phyloP scores from a whole-genome alignment of 768 basidiomycete species.

The Trametes coccinea region DNA sequence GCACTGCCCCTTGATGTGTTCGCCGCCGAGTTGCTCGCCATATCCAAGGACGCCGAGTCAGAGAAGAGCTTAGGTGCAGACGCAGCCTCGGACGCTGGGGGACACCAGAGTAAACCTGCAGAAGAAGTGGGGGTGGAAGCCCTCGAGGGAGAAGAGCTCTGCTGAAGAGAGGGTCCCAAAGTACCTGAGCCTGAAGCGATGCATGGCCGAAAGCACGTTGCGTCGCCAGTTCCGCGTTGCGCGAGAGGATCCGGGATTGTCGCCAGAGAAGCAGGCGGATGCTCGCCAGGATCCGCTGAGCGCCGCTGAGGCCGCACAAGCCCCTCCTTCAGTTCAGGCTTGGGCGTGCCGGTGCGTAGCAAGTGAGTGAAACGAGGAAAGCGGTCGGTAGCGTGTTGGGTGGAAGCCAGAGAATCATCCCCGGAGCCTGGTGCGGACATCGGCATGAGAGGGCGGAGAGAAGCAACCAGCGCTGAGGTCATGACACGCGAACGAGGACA shows the following conservation, averaged over 20 bases:
- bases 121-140: constrained; percentile 13
- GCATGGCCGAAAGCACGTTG: constrained; percentile 23
- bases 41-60: constrained; percentile 1
- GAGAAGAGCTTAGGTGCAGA: neutral
- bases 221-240: constrained; percentile 22
- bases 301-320: constrained; percentile 18
- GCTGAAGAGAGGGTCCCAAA: constrained; percentile 8
- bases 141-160: constrained; percentile 20
- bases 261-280: constrained; percentile 20
- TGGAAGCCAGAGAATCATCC: constrained; percentile 11
- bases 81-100: constrained; percentile 1
- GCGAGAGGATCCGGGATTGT: constrained; percentile 19
- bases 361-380: constrained; percentile 23
- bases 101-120: constrained; percentile 9
- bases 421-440: constrained; percentile 9
- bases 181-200: constrained; percentile 20
- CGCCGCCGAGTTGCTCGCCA: constrained; percentile 14
- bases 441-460: constrained; percentile 18
- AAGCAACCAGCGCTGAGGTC: constrained; percentile 12
- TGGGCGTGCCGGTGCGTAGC: constrained; percentile 22
- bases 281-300: constrained; percentile 21
- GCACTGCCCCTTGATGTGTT: constrained; percentile 12
- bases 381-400: constrained; percentile 24
- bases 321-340: constrained; percentile 16
- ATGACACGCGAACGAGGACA: constrained; percentile 17